Conservation (phyloP, 306 rosid species). For the Herpetospermum pedunculosum region DNA sequence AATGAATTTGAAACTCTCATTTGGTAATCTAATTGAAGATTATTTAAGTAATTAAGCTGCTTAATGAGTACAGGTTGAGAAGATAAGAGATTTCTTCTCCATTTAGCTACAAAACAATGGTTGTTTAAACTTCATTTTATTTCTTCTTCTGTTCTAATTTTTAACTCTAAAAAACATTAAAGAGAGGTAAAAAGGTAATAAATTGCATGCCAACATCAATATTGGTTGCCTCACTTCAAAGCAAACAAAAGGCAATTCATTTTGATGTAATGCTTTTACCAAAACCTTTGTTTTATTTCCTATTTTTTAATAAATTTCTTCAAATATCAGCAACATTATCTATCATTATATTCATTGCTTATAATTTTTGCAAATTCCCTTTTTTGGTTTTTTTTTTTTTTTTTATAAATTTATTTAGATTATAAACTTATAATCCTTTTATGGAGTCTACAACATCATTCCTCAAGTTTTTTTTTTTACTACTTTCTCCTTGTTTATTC, state of each 20-base stretch:
- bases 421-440: too few relatives aligned
- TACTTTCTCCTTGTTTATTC: neutral
- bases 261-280: slow-evolving; percentile 5
- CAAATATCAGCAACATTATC: neutral
- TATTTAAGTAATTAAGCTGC: too few relatives aligned
- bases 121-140: neutral
- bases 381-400: neutral
- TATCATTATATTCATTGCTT: neutral
- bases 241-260: neutral
- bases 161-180: neutral
- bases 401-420: too few relatives aligned
- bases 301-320: neutral
- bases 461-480: neutral
- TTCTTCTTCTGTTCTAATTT: neutral
- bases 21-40: too few relatives aligned
- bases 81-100: neutral
- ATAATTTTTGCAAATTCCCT: neutral
- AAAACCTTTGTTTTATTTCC: neutral
- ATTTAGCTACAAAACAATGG: neutral
- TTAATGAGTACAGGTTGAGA: neutral
- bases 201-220: neutral
- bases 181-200: neutral
- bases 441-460: neutral
- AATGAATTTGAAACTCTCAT: neutral
- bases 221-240: slow-evolving; percentile 4